Evolutionary conservation across 371 early-diverging fungal species (phyloP).

Genomic region (Actinomortierella ambigua): DNA sequence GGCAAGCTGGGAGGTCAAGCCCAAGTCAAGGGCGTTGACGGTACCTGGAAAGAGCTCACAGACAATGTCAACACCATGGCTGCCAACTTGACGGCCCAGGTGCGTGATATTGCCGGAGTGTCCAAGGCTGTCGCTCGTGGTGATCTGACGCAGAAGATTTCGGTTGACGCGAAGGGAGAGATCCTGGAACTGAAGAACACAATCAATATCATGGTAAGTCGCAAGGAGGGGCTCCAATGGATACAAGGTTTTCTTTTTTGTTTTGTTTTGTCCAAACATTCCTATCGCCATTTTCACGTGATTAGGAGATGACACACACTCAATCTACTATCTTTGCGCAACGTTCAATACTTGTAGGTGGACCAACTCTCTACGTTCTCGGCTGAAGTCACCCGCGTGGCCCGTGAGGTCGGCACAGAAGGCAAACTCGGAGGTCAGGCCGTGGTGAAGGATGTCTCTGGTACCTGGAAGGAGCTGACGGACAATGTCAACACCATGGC

Average conservation of each 20-base stretch:
- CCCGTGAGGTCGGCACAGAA: slow-evolving; percentile 57
- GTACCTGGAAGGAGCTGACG: slow-evolving; percentile 59
- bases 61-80: slow-evolving; percentile 74
- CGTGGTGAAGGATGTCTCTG: slow-evolving; percentile 49
- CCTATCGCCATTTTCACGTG: too few relatives aligned
- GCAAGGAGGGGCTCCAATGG: too few relatives aligned
- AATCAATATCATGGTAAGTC: slow-evolving; percentile 70
- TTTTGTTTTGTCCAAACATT: too few relatives aligned
- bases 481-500: slow-evolving; percentile 61
- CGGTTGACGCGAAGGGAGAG: slow-evolving; percentile 67
- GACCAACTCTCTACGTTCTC: slow-evolving; percentile 51
- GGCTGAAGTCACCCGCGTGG: slow-evolving; percentile 55
- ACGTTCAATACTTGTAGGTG: too few relatives aligned
- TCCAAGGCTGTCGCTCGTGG: slow-evolving; percentile 65
- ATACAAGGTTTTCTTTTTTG: too few relatives aligned
- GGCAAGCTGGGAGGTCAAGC: slow-evolving; percentile 68
- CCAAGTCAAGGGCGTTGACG: slow-evolving; percentile 64
- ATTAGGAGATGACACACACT: too few relatives aligned
- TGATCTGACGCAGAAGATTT: slow-evolving; percentile 64
- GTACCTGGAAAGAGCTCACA: slow-evolving; percentile 76
- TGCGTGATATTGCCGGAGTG: slow-evolving; percentile 66
- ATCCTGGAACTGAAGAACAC: slow-evolving; percentile 64
- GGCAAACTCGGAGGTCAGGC: slow-evolving; percentile 52
- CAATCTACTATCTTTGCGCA: too few relatives aligned
- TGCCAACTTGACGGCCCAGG: slow-evolving; percentile 64